Conservation (phyloP, 768 basidiomycete genomes). For the Leccinum rimulosum region DNA sequence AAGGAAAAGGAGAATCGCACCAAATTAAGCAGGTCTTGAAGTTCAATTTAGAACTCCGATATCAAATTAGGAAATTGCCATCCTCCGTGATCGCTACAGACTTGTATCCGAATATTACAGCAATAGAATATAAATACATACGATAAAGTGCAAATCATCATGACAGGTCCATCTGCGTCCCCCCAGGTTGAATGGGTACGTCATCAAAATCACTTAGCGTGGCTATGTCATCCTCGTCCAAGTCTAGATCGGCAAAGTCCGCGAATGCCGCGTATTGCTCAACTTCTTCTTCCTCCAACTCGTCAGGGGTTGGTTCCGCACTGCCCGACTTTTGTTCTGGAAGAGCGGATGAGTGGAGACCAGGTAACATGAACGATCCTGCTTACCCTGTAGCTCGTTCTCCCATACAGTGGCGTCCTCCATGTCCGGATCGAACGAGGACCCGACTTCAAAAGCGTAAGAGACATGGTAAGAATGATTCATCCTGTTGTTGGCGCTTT, state of each 20-base stretch:
- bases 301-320: slow-evolving; percentile 38
- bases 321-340: slow-evolving; percentile 4
- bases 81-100: slow-evolving; percentile 15
- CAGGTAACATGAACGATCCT: neutral
- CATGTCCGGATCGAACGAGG: slow-evolving; percentile 72
- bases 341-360: slow-evolving; percentile 2
- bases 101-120: neutral
- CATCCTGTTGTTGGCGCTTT: slow-evolving; percentile 47
- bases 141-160: slow-evolving; percentile 7
- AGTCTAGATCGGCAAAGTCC: slow-evolving; percentile 47
- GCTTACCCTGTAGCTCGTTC: slow-evolving; percentile 45
- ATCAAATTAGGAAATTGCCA: slow-evolving; percentile 16
- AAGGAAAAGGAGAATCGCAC: slow-evolving; percentile 6
- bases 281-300: slow-evolving; percentile 55
- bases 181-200: neutral
- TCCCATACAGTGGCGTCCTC: slow-evolving; percentile 67
- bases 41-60: slow-evolving; percentile 23
- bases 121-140: neutral
- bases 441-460: slow-evolving; percentile 67
- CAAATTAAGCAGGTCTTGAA: slow-evolving; percentile 29
- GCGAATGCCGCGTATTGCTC: slow-evolving; percentile 29
- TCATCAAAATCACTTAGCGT: slow-evolving; percentile 25
- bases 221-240: slow-evolving; percentile 13
- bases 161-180: slow-evolving; percentile 24
- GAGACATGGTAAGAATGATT: slow-evolving; percentile 59